phyloP scores from a whole-genome alignment of 2,329 filamentous ascomycete species.

The Westerdykella aurantiaca region DNA sequence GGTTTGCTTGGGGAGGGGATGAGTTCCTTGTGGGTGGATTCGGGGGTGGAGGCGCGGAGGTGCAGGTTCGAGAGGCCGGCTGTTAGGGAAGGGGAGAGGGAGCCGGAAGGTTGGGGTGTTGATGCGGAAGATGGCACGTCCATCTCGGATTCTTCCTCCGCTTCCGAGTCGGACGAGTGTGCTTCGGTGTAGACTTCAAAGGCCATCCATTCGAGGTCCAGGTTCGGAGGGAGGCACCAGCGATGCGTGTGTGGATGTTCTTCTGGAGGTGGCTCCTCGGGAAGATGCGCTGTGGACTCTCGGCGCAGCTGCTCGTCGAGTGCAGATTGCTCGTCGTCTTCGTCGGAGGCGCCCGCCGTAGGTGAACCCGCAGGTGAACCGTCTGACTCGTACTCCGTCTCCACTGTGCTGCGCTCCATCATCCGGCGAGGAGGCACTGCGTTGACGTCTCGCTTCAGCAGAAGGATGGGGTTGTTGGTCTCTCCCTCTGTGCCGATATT shows the following conservation, averaged over 20 bases:
- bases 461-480: conserved; percentile 65
- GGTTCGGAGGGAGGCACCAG: conserved; percentile 63
- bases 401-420: conserved; percentile 40
- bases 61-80: conserved; percentile 45
- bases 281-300: conserved; percentile 32
- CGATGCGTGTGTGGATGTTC: conserved; percentile 27
- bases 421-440: conserved; percentile 57
- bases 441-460: conserved; percentile 66
- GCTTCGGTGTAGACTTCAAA: conserved; percentile 74
- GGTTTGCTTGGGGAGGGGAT: conserved; percentile 19
- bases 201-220: conserved; percentile 88
- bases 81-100: conserved; percentile 39
- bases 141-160: conserved; percentile 36
- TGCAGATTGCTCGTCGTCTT: conserved; percentile 40
- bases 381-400: conserved; percentile 30
- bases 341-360: conserved; percentile 25
- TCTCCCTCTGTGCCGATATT: conserved; percentile 69
- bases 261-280: conserved; percentile 6
- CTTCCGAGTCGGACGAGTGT: conserved; percentile 52
- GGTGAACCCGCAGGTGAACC: conserved; percentile 23
- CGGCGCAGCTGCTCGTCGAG: conserved; percentile 42
- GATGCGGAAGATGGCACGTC: conserved; percentile 15
- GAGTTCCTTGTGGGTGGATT: conserved; percentile 20
- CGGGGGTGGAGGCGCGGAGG: conserved; percentile 26
- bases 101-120: conserved; percentile 15